These are phyloP conservation scores for Paraurostyla sp. DNA, from an alignment of 73 alveolate genomes.

Conservation along the genomic window DNA sequence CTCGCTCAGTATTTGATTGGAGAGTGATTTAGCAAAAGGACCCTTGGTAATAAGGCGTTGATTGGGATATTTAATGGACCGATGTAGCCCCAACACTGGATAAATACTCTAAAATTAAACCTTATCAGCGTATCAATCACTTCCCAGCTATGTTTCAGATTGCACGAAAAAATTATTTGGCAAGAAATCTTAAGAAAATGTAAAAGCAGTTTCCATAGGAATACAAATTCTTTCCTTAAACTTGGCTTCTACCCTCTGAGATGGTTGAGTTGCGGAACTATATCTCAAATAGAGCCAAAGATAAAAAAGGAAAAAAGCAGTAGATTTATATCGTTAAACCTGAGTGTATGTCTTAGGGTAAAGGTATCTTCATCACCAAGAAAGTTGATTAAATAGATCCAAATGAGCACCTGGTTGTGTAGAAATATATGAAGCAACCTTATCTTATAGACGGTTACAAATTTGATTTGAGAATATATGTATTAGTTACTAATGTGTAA, in stretches of 20 bases:
- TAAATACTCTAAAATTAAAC: slow-evolving; percentile 41
- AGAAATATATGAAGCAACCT: slow-evolving; percentile 91
- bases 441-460: slow-evolving; percentile 91
- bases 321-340: slow-evolving; percentile 61
- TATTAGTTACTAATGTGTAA: slow-evolving; percentile 90
- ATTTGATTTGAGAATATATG: slow-evolving; percentile 94
- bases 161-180: slow-evolving; percentile 85
- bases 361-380: slow-evolving; percentile 62
- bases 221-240: slow-evolving; percentile 90
- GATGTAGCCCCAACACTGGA: slow-evolving; percentile 78
- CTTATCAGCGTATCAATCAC: slow-evolving; percentile 83
- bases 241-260: slow-evolving; percentile 89
- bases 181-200: slow-evolving; percentile 86
- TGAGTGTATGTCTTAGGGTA: slow-evolving; percentile 67
- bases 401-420: slow-evolving; percentile 87
- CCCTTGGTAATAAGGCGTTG: slow-evolving; percentile 58
- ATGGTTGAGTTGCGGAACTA: slow-evolving; percentile 65
- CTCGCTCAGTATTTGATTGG: slow-evolving; percentile 23
- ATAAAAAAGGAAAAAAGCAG: neutral
- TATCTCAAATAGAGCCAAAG: neutral
- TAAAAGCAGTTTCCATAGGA: slow-evolving; percentile 85
- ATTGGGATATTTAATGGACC: slow-evolving; percentile 83
- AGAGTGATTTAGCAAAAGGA: slow-evolving; percentile 31
- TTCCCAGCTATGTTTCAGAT: slow-evolving; percentile 89
- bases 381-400: slow-evolving; percentile 64